phyloP scores from a whole-genome alignment of 2,329 filamentous ascomycete species.

The Colletotrichum eleusines region DNA sequence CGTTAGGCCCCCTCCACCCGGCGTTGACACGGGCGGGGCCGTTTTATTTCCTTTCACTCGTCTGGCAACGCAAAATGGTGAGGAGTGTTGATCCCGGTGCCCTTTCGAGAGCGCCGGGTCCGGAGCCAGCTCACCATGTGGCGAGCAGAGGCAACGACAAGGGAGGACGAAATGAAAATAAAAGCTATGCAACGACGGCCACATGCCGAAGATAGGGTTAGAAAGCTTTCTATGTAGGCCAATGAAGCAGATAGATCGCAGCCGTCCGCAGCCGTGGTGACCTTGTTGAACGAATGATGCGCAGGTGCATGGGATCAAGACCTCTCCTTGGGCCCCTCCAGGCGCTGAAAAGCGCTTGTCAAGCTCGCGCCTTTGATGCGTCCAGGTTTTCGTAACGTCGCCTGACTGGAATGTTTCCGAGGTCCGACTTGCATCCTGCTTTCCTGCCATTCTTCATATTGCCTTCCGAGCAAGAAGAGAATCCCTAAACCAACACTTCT shows the following conservation, averaged over 20 bases:
- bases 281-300: neutral
- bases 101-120: slow-evolving; percentile 8
- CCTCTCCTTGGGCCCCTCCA: neutral
- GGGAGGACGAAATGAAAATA: slow-evolving; percentile 26
- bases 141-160: slow-evolving; percentile 25
- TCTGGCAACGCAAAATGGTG: slow-evolving; percentile 39
- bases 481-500: too few species aligned
- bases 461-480: neutral
- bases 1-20: slow-evolving; percentile 21
- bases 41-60: slow-evolving; percentile 38
- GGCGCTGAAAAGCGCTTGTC: neutral
- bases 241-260: slow-evolving; percentile 38
- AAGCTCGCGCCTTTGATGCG: neutral
- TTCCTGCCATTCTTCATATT: too few species aligned
- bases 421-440: too few species aligned
- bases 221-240: slow-evolving; percentile 37
- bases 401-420: neutral
- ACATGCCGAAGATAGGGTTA: slow-evolving; percentile 32
- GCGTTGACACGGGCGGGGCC: slow-evolving; percentile 31
- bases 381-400: neutral
- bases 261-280: neutral
- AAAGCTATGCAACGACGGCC: slow-evolving; percentile 36
- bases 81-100: slow-evolving; percentile 10
- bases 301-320: neutral
- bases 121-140: slow-evolving; percentile 17